Conservation (phyloP, 2,329 filamentous ascomycete genomes). For the Reticulascus tulasneorum region DNA sequence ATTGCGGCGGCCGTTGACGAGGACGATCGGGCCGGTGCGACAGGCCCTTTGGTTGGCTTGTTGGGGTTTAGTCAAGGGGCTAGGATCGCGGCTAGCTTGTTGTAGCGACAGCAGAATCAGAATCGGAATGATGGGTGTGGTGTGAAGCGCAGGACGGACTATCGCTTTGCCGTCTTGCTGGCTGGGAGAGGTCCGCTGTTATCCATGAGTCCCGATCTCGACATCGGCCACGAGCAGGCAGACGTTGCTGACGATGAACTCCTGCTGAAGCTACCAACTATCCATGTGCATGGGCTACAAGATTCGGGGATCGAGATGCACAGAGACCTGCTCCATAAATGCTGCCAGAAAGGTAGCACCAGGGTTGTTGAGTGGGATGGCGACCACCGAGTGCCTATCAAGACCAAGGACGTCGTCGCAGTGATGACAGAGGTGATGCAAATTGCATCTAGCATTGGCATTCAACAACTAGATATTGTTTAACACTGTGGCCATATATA, state of each 20-base stretch:
- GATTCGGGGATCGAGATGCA: background rate
- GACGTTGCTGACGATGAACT: background rate
- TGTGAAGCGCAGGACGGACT: background rate
- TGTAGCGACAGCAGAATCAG: slow-evolving; percentile 11
- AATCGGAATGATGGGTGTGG: background rate
- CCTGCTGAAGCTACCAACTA: background rate
- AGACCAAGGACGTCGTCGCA: background rate
- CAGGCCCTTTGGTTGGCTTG: slow-evolving; percentile 8
- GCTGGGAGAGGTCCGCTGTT: background rate
- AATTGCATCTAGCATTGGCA: no score
- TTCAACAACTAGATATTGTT: no score
- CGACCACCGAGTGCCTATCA: background rate
- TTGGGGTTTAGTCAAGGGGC: slow-evolving; percentile 11
- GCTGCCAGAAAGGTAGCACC: background rate
- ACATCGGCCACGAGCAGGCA: background rate
- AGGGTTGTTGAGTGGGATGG: background rate
- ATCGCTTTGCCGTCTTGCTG: background rate
- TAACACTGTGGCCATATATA: no score
- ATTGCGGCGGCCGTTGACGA: slow-evolving; percentile 7
- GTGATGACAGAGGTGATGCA: no score
- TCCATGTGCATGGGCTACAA: background rate
- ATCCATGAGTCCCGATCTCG: background rate
- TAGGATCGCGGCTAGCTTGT: slow-evolving; percentile 7
- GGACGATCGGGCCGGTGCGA: slow-evolving; percentile 6
- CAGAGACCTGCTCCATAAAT: background rate